Base-by-base conservation (phyloP, 1,284 basidiomycete genomes). In the Fomitopsis pinicola region DNA sequence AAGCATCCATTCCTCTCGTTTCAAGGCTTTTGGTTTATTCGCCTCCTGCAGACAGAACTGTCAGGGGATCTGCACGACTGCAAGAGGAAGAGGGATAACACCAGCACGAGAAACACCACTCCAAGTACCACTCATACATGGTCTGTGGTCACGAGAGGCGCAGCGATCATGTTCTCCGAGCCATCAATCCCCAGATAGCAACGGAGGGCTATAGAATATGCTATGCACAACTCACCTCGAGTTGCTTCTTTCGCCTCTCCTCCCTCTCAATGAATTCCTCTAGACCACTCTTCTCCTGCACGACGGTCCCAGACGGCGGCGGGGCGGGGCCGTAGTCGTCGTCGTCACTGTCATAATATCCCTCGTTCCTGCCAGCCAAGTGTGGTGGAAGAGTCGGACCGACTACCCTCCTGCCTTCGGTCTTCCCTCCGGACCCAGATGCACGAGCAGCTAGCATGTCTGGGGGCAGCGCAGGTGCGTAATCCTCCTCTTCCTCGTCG, bases 1-100 rank as follows among this genome's bases (percentile, higher is more conserved):
- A 42, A 97, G 81, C 95, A 97, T 97, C 95, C 95, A 97, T 72
- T 95, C 94, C 38, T 96, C 93, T 58, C 95, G 84, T 72, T 93
- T 80, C 35, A 85, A 77, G 48, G 83, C 83, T 73, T 93, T 91
- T 6, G 89, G 89, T 67, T 89, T 87, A 17, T 78, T 77, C 15
- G 84, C 86, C 78, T 91, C 89, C 86, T 89, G 63, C 19, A 22
- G 36, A 30, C 42, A 42, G n/a, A 50, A 19, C 35, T 12, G 33
- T 55, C n/a, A 46, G n/a, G 30, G 38, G 28, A 44, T 17, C 3
- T 40, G 42, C 26, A n/a, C 12, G 2, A 8, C 19, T 9, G 19
- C 15, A 19, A 33, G 17, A 38, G 7, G 35, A 12, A n/a, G 40
- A 28, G n/a, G 26, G 8, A 30, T 7, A 44, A 26, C 14, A 8